These are phyloP conservation scores for Corchorus capsularis DNA, from an alignment of 345 rosid genomes.

Conservation along the genomic window DNA sequence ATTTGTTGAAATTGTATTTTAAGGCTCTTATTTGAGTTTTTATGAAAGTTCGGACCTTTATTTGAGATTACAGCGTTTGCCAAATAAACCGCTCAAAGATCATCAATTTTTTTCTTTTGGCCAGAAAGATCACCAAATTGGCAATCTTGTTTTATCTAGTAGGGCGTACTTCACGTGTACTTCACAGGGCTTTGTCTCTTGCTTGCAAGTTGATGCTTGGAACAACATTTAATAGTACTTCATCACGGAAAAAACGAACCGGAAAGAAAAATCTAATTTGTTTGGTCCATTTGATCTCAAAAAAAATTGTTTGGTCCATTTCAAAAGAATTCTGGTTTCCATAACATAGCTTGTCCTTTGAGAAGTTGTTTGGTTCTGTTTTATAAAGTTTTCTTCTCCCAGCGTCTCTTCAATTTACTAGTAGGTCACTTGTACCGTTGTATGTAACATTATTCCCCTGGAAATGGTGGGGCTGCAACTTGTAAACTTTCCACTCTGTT, in stretches of 20 bases:
- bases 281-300: neutral
- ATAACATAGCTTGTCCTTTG: neutral
- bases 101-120: neutral
- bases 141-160: neutral
- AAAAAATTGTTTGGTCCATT: neutral
- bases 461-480: neutral
- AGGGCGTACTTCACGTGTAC: neutral
- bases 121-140: neutral
- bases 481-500: neutral
- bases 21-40: too few species aligned
- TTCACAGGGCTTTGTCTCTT: constrained; percentile 1
- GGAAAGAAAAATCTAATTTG: neutral
- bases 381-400: neutral
- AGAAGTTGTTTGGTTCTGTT: neutral
- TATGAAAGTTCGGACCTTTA: too few species aligned
- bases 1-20: too few species aligned
- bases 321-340: neutral
- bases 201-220: neutral
- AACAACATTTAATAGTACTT: neutral
- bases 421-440: neutral
- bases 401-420: neutral
- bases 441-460: neutral
- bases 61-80: too few species aligned
- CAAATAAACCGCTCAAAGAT: too few species aligned
- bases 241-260: neutral